Percentiles rank a stretch among this genome's conserved stretches.
Conservation (phyloP, 257 asterid genomes). For the Plantago elongata region DNA sequence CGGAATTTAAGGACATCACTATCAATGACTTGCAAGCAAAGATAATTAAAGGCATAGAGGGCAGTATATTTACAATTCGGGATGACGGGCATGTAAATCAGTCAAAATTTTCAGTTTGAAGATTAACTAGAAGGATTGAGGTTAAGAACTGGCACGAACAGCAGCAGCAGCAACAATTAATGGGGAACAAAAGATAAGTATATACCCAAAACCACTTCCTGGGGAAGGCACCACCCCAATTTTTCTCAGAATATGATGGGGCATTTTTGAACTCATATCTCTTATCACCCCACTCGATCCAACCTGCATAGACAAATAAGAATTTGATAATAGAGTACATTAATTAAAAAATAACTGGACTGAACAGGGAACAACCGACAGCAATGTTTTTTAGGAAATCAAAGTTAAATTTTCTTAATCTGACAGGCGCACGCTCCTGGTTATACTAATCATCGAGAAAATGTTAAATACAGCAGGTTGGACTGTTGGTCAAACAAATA, state of each 20-base stretch:
- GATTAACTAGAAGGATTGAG: background rate
- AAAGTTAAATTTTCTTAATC: too few relatives aligned
- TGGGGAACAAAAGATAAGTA: conserved; percentile 4
- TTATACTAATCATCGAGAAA: too few relatives aligned
- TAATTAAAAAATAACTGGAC: background rate
- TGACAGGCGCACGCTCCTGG: too few relatives aligned
- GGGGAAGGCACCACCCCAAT: conserved; percentile 97
- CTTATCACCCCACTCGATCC: conserved; percentile 97
- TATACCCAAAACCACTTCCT: conserved; percentile 97
- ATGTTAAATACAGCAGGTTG: too few relatives aligned
- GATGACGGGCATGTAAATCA: background rate
- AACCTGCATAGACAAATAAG: conserved; percentile 46
- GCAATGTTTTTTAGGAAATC: too few relatives aligned
- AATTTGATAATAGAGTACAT: background rate
- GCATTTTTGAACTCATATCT: conserved; percentile 83
- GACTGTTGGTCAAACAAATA: too few relatives aligned
- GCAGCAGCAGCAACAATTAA: background rate
- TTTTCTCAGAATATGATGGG: conserved; percentile 94
- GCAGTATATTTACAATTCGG: background rate
- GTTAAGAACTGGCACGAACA: background rate
- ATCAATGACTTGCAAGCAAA: too few relatives aligned
- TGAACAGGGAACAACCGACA: too few relatives aligned
- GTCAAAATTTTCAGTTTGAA: background rate
- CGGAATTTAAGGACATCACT: background rate
- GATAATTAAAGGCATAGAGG: background rate